Conservation (phyloP, 768 basidiomycete genomes). For the Kwoniella sp. region DNA sequence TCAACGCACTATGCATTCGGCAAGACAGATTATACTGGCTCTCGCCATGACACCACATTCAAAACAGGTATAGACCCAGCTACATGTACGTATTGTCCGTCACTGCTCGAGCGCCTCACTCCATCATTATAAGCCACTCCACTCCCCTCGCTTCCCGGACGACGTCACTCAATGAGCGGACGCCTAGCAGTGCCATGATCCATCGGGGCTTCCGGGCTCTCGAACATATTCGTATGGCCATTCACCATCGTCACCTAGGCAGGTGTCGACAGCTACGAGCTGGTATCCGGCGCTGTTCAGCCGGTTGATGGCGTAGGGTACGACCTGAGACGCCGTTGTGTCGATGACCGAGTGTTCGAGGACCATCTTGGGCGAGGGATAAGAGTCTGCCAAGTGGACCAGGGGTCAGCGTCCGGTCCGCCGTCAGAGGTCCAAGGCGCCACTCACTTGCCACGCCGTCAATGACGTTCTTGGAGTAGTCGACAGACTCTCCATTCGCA, state of each 20-base stretch:
- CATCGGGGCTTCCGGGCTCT: slow-evolving; percentile 38
- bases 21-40: too few relatives aligned
- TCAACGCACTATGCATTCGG: too few relatives aligned
- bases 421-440: neutral
- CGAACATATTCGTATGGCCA: slow-evolving; percentile 48
- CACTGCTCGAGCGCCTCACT: too few relatives aligned
- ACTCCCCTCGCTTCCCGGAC: neutral
- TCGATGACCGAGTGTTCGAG: slow-evolving; percentile 5
- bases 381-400: neutral
- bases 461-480: slow-evolving; percentile 27
- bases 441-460: slow-evolving; percentile 21
- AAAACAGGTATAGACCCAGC: too few relatives aligned
- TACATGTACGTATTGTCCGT: too few relatives aligned
- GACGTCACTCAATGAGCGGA: neutral
- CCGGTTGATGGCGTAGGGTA: slow-evolving; percentile 31
- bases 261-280: slow-evolving; percentile 48
- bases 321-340: slow-evolving; percentile 32
- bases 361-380: slow-evolving; percentile 8
- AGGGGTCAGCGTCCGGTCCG: neutral
- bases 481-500: slow-evolving; percentile 28
- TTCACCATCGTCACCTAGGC: slow-evolving; percentile 40
- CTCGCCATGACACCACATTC: too few relatives aligned
- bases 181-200: slow-evolving; percentile 40
- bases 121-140: neutral
- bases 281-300: slow-evolving; percentile 36